A percentile compares a stretch with the other conserved stretches of the same genome.
Evolutionary conservation across 768 basidiomycete species (phyloP).

Genomic region (Phylloporus scabripes): DNA sequence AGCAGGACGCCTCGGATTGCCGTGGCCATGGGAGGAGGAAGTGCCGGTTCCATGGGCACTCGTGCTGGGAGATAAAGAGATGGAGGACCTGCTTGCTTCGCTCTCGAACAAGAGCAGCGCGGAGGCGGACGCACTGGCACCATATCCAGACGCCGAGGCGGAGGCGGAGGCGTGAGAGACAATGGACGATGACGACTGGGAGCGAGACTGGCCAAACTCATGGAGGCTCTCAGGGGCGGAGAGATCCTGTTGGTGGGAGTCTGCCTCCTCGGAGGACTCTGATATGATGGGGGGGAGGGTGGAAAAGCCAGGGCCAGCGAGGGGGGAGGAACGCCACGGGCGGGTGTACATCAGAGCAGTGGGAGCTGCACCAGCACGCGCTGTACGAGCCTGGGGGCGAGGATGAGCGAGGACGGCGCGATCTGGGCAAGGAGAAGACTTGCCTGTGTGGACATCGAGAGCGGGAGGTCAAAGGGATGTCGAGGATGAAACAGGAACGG

Average conservation of each 20-base stretch:
- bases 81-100: constrained; percentile 22
- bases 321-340: constrained; percentile 28
- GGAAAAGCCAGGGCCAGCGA: constrained; percentile 23
- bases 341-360: constrained; percentile 15
- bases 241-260: constrained; percentile 1
- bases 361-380: constrained; percentile 7
- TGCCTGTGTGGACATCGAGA: constrained; percentile 9
- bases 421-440: constrained; percentile 5
- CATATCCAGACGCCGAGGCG: constrained; percentile 15
- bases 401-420: not conserved
- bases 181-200: constrained; percentile 15
- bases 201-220: not conserved
- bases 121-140: constrained; percentile 7
- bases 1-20: constrained; percentile 1
- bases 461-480: no score
- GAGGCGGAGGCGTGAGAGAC: constrained; percentile 14
- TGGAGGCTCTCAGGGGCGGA: not conserved
- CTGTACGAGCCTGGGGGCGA: constrained; percentile 14
- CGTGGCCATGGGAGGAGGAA: constrained; percentile 19
- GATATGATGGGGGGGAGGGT: constrained; percentile 21
- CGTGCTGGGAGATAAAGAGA: constrained; percentile 11
- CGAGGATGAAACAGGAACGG: not conserved
- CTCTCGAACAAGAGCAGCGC: constrained; percentile 6
- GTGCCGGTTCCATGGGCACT: constrained; percentile 5
- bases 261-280: constrained; percentile 17